Base-by-base conservation (phyloP, 352 stramenopile genomes). In the Phytophthora multivora region DNA sequence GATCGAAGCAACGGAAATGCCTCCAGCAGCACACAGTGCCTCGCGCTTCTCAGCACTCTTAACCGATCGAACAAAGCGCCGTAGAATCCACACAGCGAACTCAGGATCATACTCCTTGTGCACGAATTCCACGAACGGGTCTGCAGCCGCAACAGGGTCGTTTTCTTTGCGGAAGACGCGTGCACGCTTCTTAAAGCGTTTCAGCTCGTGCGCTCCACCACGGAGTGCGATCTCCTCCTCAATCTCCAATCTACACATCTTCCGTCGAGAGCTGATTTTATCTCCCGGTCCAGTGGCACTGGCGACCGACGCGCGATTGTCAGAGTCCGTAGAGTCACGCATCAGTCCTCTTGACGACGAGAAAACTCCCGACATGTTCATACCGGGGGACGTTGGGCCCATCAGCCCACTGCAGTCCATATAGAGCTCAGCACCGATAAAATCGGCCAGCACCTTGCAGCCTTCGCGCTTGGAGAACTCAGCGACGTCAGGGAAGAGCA, bases 131-230 rank as follows among this genome's bases (percentile, higher is more conserved):
- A 86, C 71, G 21, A 93, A 84, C 3, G 69, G 63, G 8, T 72
- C 54, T 3, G 75, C 78, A 13, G 71, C 83, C 8, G 73, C 65
- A 4, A 77, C 48, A 0, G 71, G 69, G 59, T 93, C 81, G 33
- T 93, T 91, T 39, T 93, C 81, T 57, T 87, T 86, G 9, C 81
- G 79, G 54, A 90, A 89, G 47, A 70, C 63, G 16, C 73, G 79
- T 12, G 80, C 80, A 28, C 72, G 78, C 48, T 93, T 93, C 50
- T 87, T 88, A 46, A 90, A 93, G 8, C 73, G 58, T 59, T 88
- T 88, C n/a, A 90, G 68, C 25, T 78, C 53, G 28, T 79, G 71
- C 6, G 80, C 66, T 31, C 79, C 83, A 16, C 71, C 68, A 16
- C 75, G 81, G 5, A 77, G 41, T 12, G 74, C 60, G 2, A 93